Evolutionary conservation across 78 protist genomes (phyloP), one percentile per base, ranked within the genome.

Genomic region (Mantamonas sphyraenae): DNA sequence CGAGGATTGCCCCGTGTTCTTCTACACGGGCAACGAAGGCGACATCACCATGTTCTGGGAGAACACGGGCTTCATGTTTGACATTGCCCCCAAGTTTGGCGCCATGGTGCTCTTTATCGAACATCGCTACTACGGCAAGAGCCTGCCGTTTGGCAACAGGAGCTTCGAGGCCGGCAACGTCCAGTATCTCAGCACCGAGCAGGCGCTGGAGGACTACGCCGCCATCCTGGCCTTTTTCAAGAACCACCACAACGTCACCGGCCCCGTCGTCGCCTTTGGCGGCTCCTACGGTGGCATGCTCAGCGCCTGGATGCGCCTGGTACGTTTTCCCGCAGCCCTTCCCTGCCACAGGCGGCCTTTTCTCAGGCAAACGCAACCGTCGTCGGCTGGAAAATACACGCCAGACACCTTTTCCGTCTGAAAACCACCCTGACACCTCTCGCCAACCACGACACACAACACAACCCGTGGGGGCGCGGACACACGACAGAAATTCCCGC

Each of bases 21-120:
- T 87, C 75, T 92, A 89, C 76, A 72, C 84, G 1, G 97, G 97
- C 51, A 93, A 93, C 58, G 97, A 93, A 66, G 88, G 86, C 17
- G 81, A 81, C 34, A 79, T 93, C 2, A 71, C 38, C 10, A 20
- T 59, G 64, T 93, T 79, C 77, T 62, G 64, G 45, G 73, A 82
- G 42, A 81, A 87, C 79, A 74, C 93, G 4, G 92, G 90, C 28
- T 73, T 83, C 63, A 63, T 85, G 76, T 73, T 43, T 66, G 63
- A 80, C 50, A 61, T 84, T 30, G 90, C 86, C 5, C 5, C 55
- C 20, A 62, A 80, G 50, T 31, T 74, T 39, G 74, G 68, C 14
- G 93, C 89, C 19, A 16, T 81, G 8, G 31, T 90, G 1, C 20
- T 90, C 14, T 90, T 90, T 57, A 81, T 87, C 0, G 91, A 90